Conservation (phyloP, 371 early-diverging fungal species). For the Lichtheimia corymbifera region DNA sequence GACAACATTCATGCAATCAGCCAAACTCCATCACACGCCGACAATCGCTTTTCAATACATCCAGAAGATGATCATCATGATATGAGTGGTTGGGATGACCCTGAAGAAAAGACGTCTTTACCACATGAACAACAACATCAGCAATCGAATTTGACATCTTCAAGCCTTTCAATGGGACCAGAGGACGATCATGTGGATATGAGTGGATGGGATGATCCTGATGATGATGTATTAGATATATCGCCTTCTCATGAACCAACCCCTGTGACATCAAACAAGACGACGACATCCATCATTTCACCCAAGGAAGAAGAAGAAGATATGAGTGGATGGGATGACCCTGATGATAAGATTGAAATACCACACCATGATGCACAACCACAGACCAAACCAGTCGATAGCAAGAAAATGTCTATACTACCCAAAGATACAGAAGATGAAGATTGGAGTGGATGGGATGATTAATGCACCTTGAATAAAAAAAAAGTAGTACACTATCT, state of each 20-base stretch:
- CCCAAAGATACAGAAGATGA: slow-evolving; percentile 6
- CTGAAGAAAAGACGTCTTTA: not conserved
- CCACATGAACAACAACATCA: not conserved
- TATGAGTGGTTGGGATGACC: slow-evolving; percentile 2
- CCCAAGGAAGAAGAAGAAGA: not conserved
- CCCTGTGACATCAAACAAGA: not conserved
- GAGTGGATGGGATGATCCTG: slow-evolving; percentile 4
- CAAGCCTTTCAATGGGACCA: not conserved
- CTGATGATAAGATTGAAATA: not conserved
- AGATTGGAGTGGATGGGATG: slow-evolving; percentile 6
- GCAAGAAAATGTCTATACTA: slow-evolving; percentile 3
- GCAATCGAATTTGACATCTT: not conserved
- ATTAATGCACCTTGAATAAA: not conserved
- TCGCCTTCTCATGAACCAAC: not conserved
- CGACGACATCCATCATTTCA: not conserved
- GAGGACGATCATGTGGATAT: not conserved
- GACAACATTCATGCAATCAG: slow-evolving; percentile 5
- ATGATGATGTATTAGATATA: not conserved
- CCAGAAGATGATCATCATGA: not conserved
- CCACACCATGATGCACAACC: not conserved
- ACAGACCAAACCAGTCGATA: not conserved
- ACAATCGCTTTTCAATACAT: not conserved
- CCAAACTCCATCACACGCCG: not conserved
- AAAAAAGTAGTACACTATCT: no score
- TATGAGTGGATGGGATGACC: slow-evolving; percentile 1